Base-by-base conservation (phyloP, 1,284 basidiomycete genomes). In the Cryptococcus amylolentus region DNA sequence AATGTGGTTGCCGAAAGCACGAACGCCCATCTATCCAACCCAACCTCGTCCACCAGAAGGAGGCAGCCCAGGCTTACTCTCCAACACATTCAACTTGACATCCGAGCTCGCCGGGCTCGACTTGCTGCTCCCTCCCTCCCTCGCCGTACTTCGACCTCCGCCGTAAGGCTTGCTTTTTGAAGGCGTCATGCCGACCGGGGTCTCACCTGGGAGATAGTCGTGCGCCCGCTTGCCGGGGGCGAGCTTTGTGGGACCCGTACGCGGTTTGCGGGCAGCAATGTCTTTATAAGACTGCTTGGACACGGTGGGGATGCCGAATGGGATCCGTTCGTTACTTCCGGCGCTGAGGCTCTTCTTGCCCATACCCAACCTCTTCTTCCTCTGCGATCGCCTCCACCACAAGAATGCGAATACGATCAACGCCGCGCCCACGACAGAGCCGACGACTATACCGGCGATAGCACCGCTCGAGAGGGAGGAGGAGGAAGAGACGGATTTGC, bases 401-500 rank as follows among this genome's bases (percentile, higher is more conserved):
- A 59, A 52, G 28, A 65, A 57, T 1, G 55, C 35, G 13, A 62
- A 42, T 3, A 54, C 41, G 2, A 58, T 44, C 5, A 67, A 51
- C 23, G 51, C 60, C 7, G 67, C 16, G 18, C 35, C 61, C 5
- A 54, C 61, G 2, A 64, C 58, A 14, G 41, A 58, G 8, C 64
- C 71, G 7, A 70, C 55, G 16, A 60, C 69, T 27, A 73, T 73
- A 26, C 69, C 64, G 3, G 63, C 69, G 23, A 68, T 67, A 13
- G 64, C 64, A 27, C 64, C 66, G 23, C 51, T 57, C 12, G 62
- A 61, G 5, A 71, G 47, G 12, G 42, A 43, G 12, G 41, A 28
- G 18, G 53, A 49, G n/a, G 51, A 44, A 9, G 41, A 18, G 12
- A 54, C 52, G n/a, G 67, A 54, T 45, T 64, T 58, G n/a, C 69